A percentile compares a stretch with the other conserved stretches of the same genome.
Evolutionary conservation across 2,329 filamentous ascomycete species (phyloP).

Genomic region (Onygena corvina): DNA sequence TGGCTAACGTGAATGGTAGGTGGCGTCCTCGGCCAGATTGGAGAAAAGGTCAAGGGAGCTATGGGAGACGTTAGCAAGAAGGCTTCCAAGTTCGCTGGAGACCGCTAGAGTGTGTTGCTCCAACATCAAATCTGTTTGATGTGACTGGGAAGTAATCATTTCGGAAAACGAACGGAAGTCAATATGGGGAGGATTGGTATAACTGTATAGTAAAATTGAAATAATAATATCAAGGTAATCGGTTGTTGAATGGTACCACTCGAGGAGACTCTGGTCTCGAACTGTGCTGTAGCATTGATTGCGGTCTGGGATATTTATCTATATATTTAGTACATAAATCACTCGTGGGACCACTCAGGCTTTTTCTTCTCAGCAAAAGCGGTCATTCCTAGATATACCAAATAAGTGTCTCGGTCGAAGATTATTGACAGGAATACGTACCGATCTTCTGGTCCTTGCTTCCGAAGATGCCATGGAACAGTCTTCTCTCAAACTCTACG

Average conservation of each 20-base stretch:
- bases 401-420: background rate
- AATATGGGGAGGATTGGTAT: background rate
- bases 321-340: conserved; percentile 8
- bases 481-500: conserved; percentile 82
- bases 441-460: conserved; percentile 95
- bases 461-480: conserved; percentile 90
- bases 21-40: conserved; percentile 3
- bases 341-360: conserved; percentile 77
- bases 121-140: background rate
- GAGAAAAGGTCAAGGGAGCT: conserved; percentile 11
- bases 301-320: conserved; percentile 2
- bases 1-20: conserved; percentile 5
- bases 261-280: background rate
- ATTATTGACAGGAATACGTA: conserved; percentile 26
- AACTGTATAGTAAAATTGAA: background rate
- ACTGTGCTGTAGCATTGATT: background rate
- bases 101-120: background rate
- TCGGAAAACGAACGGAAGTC: background rate
- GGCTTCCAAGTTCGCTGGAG: background rate
- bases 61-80: conserved; percentile 5
- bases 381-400: conserved; percentile 50
- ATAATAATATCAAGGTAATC: background rate
- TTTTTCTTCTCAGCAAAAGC: conserved; percentile 94
- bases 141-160: background rate
- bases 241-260: too few species aligned